Evolutionary conservation across 441 rosid species (phyloP), one percentile per base, ranked within the genome.

Genomic region (Erysimum cheiri): DNA sequence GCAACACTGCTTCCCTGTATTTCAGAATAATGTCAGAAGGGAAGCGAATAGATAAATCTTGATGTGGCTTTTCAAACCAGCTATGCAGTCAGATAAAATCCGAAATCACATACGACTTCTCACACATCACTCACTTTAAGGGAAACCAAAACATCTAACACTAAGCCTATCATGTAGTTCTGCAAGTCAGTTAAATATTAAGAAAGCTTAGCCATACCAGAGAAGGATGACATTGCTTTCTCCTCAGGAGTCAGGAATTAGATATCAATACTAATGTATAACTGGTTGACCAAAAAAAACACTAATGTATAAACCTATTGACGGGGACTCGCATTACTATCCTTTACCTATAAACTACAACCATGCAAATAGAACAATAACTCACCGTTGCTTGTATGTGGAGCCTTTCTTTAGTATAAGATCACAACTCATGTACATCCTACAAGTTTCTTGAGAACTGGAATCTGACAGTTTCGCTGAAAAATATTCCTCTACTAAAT

Each of bases 1-100:
- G 60, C 55, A 94, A 66, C 66, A 84, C 88, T 35, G 85, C 89
- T 85, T 91, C 93, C 74, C 98, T 92, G 87, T 63, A 76, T 35
- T 48, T 69, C 61, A 62, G 10, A 63, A 56, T 50, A 49, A 39
- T 4, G 9, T 62, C 48, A 69, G 26, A 55, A 61, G 36, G 28
- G 47, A 22, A 60, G 29, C 39, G 4, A 66, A 50, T 0, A 31
- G 14, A 59, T 24, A 48, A 44, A 24, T 39, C 60, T 6, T 48
- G 36, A 39, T 19, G 19, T 59, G 37, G 54, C 47, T 73, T 60
- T 48, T 66, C 49, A 59, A 33, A 67, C 44, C 36, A 59, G 41
- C 49, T 60, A 52, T 3, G 41, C 14, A 50, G 36, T 32, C 58
- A 33, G 19, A 17, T 15, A 19, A 14, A 15, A 31, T 9, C 3